These are phyloP conservation scores for Russula foetens DNA, from an alignment of 768 basidiomycete genomes.

Conservation along the genomic window DNA sequence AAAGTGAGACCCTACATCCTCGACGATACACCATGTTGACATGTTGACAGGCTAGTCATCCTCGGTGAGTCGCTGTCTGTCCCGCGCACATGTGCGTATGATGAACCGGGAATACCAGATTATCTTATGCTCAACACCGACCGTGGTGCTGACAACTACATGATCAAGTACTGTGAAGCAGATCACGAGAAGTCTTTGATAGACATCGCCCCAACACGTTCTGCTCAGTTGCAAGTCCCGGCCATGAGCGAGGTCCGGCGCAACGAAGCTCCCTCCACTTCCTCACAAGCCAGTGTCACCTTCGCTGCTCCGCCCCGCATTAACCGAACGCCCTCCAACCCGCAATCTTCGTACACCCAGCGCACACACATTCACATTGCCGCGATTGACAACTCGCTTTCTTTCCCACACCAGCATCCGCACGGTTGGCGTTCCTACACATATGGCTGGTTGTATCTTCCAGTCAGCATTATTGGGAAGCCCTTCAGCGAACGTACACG, in stretches of 20 bases:
- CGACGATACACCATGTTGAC: constrained; percentile 14
- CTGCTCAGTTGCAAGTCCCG: constrained; percentile 59
- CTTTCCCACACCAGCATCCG: constrained; percentile 88
- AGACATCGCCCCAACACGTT: constrained; percentile 69
- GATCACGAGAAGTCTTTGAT: constrained; percentile 71
- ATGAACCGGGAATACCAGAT: constrained; percentile 35
- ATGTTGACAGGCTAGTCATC: constrained; percentile 58
- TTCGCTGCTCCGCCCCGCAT: constrained; percentile 21
- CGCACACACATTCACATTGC: constrained; percentile 84
- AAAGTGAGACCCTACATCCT: constrained; percentile 43
- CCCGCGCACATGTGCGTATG: background rate
- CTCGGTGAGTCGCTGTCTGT: constrained; percentile 45
- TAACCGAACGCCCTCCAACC: constrained; percentile 14
- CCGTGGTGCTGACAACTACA: constrained; percentile 82
- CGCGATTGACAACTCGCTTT: constrained; percentile 89
- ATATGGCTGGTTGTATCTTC: constrained; percentile 84
- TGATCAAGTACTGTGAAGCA: constrained; percentile 86
- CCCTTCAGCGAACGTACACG: constrained; percentile 82
- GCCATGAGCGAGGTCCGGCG: constrained; percentile 62
- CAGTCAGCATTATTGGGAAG: constrained; percentile 75
- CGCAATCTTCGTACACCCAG: constrained; percentile 38
- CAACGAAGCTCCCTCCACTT: constrained; percentile 25
- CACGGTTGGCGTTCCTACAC: constrained; percentile 71
- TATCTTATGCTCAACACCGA: constrained; percentile 93
- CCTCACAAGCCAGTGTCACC: constrained; percentile 16